phyloP scores from a whole-genome alignment of 139 green algal genomes.

The Monoraphidium neglectum region DNA sequence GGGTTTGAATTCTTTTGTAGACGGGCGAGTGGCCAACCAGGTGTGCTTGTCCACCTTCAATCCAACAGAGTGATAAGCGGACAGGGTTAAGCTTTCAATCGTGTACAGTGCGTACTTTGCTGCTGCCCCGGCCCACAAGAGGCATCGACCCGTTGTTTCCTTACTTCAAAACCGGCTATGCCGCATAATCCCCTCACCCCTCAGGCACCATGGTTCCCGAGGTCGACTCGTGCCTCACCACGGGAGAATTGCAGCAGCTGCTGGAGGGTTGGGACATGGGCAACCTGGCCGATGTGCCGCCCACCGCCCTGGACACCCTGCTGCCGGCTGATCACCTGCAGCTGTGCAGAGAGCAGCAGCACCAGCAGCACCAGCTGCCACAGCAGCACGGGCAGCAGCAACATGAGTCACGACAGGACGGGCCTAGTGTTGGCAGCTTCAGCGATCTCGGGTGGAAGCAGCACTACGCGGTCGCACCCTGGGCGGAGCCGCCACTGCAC shows the following conservation, averaged over 20 bases:
- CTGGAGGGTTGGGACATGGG: slow-evolving; percentile 49
- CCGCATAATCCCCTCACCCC: too few species aligned
- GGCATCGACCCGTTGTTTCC: too few species aligned
- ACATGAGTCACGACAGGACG: too few species aligned
- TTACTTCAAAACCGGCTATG: too few species aligned
- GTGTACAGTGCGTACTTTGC: too few species aligned
- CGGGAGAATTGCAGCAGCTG: slow-evolving; percentile 80
- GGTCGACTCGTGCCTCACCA: slow-evolving; percentile 93
- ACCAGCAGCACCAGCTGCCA: neutral
- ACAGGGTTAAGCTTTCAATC: too few species aligned
- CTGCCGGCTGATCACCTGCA: neutral
- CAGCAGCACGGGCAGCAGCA: slow-evolving; percentile 1
- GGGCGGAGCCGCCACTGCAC: slow-evolving; percentile 35
- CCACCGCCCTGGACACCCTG: neutral
- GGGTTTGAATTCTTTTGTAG: too few species aligned
- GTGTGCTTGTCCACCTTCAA: too few species aligned
- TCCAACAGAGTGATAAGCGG: too few species aligned
- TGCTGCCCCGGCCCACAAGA: too few species aligned
- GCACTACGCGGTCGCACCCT: neutral
- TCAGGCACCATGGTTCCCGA: slow-evolving; percentile 61
- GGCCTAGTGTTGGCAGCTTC: neutral
- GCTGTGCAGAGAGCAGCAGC: too few species aligned
- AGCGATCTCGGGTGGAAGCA: neutral
- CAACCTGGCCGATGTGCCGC: neutral
- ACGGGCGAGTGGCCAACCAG: too few species aligned